Base-by-base conservation (phyloP, 2,329 filamentous ascomycete genomes). In the Epicoccum nigrum region DNA sequence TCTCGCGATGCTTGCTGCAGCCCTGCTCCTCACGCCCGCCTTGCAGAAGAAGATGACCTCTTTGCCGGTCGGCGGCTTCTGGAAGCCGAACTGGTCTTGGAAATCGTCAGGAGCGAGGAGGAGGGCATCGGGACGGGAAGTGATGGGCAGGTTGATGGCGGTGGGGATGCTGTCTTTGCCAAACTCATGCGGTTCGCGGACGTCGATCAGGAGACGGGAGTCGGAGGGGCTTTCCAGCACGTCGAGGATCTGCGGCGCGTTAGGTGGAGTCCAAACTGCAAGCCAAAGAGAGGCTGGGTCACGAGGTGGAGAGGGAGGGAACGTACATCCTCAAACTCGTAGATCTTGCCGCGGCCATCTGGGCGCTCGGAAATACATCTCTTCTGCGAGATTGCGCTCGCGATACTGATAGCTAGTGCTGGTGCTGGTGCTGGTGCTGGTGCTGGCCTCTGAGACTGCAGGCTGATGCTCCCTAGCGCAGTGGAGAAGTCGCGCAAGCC, bases 21-120 rank as follows among this genome's bases (percentile, higher is more conserved):
- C 84, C 37, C 81, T 79, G 62, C 90, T 91, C 69, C 94, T 81
- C 58, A 97, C 90, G 2, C 94, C 94, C 0, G 92, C 87, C 77
- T 91, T 95, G 77, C 94, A 99, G 74, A 96, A 97, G 67, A 97
- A 94, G 4, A 97, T 56, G 4, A 69, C 39, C 21, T 65, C 60
- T 28, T 67, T 64, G 13, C 52, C 51, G 15, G 43, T 44, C 12
- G 62, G 62, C 11, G 67, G 67, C 47, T 69, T 69, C 39, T 47
- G 39, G 67, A 89, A 96, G 4, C 91, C 92, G 73, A 91, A 92
- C 13, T 87, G 78, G 54, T 91, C 89, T 68, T 89, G 83, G 68
- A 97, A 97, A 58, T 96, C 92, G 11, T 90, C 88, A 0, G 81
- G 79, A 0, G 80, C 71, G 7, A 97, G 81, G 72, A 92, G 88